Evolutionary conservation across 202 grass and related monocot species (phyloP), one percentile per base, ranked within the genome.

Genomic region (Eragrostis tef): DNA sequence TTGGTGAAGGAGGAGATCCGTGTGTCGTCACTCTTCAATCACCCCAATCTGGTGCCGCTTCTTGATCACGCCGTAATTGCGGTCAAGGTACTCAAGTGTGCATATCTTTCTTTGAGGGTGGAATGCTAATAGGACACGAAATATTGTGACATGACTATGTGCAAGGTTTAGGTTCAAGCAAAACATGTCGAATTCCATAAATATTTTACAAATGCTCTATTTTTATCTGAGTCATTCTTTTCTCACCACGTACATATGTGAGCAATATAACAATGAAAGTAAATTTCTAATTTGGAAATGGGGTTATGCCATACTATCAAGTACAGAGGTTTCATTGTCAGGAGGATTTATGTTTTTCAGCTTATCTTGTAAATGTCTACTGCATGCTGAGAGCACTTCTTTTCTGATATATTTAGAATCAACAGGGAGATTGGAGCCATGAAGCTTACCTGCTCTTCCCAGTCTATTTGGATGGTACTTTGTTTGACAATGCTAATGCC

Each of bases 371-470:
- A 24, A 69, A 68, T 20, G 6, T 79, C 57, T 53, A 27, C 49
- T 62, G 69, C 44, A 74, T 86, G 31, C 67, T 74, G 79, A 79
- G 47, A 63, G 24, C 14, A 17, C 57, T 64, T 87, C 41, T 56
- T 86, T 81, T 67, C 84, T 88, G 68, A 83, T 83, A 85, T 44
- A 31, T 78, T 80, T 90, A 98, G 92, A 85, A 50, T 85, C 72
- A 76, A 89, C 93, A 96, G 84, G 93, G 89, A 75, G 89, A 84
- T 60, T 91, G 87, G 89, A 99, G 86, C 79, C 89, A 99, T 83
- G 96, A 99, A 94, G 96, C 93, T 13, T 99, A 96, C 75, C 85
- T 99, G 52, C 81, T 99, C 52, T 99, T 99, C 71, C 93, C 96
- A 4, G 93, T 99, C 75, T 81, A 99, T 80, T 76, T 99, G 80